Evolutionary conservation across 2,329 filamentous ascomycete species (phyloP), one percentile per base, ranked within the genome.

Genomic region (Nectriaceae sp.): DNA sequence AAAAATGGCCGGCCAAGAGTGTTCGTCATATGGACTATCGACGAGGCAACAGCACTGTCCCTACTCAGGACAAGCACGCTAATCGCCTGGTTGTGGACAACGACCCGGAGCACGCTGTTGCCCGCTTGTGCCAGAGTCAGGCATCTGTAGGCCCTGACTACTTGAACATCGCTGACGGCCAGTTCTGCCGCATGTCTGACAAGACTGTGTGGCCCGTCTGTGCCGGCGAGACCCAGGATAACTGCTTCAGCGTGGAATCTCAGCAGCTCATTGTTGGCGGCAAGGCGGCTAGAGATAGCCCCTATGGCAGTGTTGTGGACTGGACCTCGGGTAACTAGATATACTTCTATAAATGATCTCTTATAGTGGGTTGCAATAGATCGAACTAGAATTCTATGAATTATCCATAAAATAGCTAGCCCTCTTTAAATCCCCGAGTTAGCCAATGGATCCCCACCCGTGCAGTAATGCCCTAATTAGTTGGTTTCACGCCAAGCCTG

Each of bases 131-230:
- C 40, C 20, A 49, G 29, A 54, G 49, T 21, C 22, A 44, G 16
- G 36, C 15, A 13, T 54, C 52, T 3, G 6, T 20, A 3, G 52
- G 52, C 5, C 49, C 52, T 10, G 52, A 54, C 21, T 52, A 43
- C 29, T 20, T 41, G 10, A 47, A 52, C 18, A 5, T 35, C 11
- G 42, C 46, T 13, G 42, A 54, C 11, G 46, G 52, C 4, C 16
- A 39, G 22, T 54, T 54, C 37, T 54, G 52, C 21, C 43, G 49
- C 16, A 54, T 52, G 49, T 49, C 48, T 11, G 49, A 54, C 13
- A 54, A 49, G 40, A 46, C 45, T 13, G n/a, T 52, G 15, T 54
- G 48, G 46, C 44, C 52, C 11, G 20, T 54, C 21, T 54, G 48
- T 18, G 21, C 15, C 10, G 46, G 24, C 3, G 18, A 26, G 3